A percentile compares a stretch with the other conserved stretches of the same genome.
Conservation (phyloP, 371 early-diverging fungal species). For the Batrachochytrium dendrobatidis region DNA sequence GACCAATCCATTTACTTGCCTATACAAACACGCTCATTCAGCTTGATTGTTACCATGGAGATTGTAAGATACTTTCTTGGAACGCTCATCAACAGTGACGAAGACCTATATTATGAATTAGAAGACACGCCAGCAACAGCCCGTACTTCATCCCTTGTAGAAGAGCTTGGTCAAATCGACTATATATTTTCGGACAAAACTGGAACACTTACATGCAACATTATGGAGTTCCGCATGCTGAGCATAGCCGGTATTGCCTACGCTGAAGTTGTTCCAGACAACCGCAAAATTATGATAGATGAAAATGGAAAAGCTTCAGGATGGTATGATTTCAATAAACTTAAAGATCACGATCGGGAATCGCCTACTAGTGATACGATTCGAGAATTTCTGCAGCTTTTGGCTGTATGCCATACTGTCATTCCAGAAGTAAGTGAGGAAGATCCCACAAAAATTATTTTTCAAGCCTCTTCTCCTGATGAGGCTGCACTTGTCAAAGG, state of each 20-base stretch:
- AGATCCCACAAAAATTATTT: conserved; percentile 50
- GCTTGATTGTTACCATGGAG: conserved; percentile 63
- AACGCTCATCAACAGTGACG: conserved; percentile 67
- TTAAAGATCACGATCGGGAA: conserved; percentile 19
- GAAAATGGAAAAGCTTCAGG: conserved; percentile 29
- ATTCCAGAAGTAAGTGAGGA: conserved; percentile 79
- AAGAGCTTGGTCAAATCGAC: conserved; percentile 90
- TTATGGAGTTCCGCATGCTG: conserved; percentile 77
- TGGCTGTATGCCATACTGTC: conserved; percentile 94
- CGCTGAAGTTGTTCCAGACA: conserved; percentile 46
- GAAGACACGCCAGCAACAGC: conserved; percentile 69
- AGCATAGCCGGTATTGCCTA: conserved; percentile 65
- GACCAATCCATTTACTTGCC: conserved; percentile 19
- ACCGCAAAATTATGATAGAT: conserved; percentile 33
- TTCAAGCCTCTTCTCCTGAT: conserved; percentile 90
- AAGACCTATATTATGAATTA: conserved; percentile 64
- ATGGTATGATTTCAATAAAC: conserved; percentile 27
- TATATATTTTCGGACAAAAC: conserved; percentile 97
- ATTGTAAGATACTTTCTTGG: conserved; percentile 59
- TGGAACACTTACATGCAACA: conserved; percentile 92
- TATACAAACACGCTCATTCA: conserved; percentile 1
- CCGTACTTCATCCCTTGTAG: conserved; percentile 74
- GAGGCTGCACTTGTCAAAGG: conserved; percentile 88
- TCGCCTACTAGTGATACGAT: conserved; percentile 27
- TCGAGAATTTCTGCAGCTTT: conserved; percentile 66